Evolutionary conservation across 768 basidiomycete genomes (phyloP), one percentile per base, ranked within the genome.

Genomic region (Dentipellis sp.): DNA sequence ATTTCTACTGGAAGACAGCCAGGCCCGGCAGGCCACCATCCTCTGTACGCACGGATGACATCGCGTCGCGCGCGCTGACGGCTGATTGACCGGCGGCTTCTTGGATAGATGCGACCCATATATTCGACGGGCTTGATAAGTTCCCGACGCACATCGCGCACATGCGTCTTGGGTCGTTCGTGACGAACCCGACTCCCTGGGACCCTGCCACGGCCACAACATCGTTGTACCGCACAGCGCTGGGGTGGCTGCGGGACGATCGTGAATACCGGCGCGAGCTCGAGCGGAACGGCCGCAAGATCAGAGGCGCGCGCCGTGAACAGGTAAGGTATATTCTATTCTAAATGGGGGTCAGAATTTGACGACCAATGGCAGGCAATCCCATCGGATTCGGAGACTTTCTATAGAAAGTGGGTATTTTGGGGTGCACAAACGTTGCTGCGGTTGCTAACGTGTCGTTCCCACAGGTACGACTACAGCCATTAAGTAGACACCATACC

Each of bases 61-160:
- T 45, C 42, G 42, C 19, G n/a, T n/a, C 14, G 42, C 19, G 42
- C 3, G 29, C 6, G 29, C 29, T 29, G 29, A 29, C 29, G 29
- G 29, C 6, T 17, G 23, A 46, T 42, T 17, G 49, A n/a, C 4
- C 10, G 37, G 2, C 10, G 37, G 23, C 37, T 3, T 2, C 29
- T 29, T 29, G 29, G 6, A 16, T 63, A 94, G 91, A 97, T 71
- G 93, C 94, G 10, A 97, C 94, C 1, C 97, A 99, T 69, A 97
- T 99, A 64, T 97, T 94, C 61, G 95, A 98, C 67, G 95, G 94
- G 10, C 71, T 98, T 34, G 80, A 81, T 64, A 70, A 78, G n/a
- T 97, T 95, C 74, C 95, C 97, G 3, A 97, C 94, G 0, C 91
- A 95, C 65, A 75, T 98, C 58, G 83, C 84, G 4, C 97, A 98